Base-by-base conservation (phyloP, 2,329 filamentous ascomycete genomes). In the Hypomyces rosellus region DNA sequence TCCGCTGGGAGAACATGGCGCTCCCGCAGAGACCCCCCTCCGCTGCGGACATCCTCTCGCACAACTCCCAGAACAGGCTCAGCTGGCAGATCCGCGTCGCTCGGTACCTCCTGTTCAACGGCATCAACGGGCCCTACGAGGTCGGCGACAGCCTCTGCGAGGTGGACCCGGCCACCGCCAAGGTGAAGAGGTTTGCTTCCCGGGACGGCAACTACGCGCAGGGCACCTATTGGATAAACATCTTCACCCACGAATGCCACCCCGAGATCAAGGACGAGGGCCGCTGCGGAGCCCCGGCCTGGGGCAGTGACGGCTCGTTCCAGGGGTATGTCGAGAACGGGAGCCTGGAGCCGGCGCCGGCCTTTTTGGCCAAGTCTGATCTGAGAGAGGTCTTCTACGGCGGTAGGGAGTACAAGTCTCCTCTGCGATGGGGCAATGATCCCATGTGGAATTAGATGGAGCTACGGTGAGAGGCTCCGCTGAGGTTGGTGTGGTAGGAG, bases 71-170 rank as follows among this genome's bases (percentile, higher is more conserved):
- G 41, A 2, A 30, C 25, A 30, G 25, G 25, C 7, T 59, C 20
- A 42, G 13, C 20, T 56, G 57, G 50, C 57, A 61, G 46, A 38
- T 54, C 15, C n/a, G 50, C 14, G 54, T 53, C 44, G 54, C 56
- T n/a, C 56, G 54, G 2, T 47, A 61, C 34, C 52, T 61, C 25
- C 36, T 51, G 9, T 51, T 38, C 18, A 52, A 22, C 9, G 49
- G 50, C 14, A 38, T 53, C 7, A 14, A 34, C 1, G 60, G 60
- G 3, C 60, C 57, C n/a, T 62, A 58, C 30, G 51, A 57, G 33
- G 22, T 61, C 43, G 60, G 60, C 11, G 48, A 57, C 5, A 60
- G 34, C 34, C 50, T 61, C n/a, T 58, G 56, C 42, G 46, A 60
- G 15, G 16, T 62, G 14, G 39, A 56, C n/a, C 44, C 16, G n/a